Evolutionary conservation across 2,329 filamentous ascomycete genomes (phyloP).

Genomic region (Didymella glomerata): DNA sequence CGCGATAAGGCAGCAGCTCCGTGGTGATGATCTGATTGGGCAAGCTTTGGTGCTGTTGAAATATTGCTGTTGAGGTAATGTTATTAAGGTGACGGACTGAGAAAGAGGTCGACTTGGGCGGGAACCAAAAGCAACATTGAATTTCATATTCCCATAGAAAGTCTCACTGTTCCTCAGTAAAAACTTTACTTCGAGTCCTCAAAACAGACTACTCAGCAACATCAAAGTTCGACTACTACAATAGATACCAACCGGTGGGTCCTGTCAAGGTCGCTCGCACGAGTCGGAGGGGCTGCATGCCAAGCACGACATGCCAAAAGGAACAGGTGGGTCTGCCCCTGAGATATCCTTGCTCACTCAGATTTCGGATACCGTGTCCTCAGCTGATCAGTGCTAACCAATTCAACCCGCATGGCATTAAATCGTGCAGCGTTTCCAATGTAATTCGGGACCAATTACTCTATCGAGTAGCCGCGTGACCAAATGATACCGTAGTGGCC

Average conservation of each 20-base stretch:
- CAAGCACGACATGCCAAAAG: constrained; percentile 16
- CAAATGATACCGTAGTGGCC: constrained; percentile 13
- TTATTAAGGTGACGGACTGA: constrained; percentile 7
- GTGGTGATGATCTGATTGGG: constrained; percentile 11
- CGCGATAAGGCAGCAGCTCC: constrained; percentile 5
- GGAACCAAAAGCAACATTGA: constrained; percentile 14
- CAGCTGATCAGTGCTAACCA: constrained; percentile 8
- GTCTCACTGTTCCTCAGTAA: constrained; percentile 8
- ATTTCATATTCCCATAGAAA: constrained; percentile 9
- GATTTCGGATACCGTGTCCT: constrained; percentile 13
- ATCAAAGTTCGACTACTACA: constrained; percentile 16
- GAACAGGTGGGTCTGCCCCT: constrained; percentile 14
- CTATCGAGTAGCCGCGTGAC: constrained; percentile 16
- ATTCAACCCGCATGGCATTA: constrained; percentile 10
- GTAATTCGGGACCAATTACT: constrained; percentile 6
- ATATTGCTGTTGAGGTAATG: constrained; percentile 14
- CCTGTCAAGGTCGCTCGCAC: constrained; percentile 14
- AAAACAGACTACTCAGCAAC: constrained; percentile 14
- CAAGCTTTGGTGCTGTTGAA: constrained; percentile 14
- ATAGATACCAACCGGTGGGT: constrained; percentile 11
- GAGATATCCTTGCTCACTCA: constrained; percentile 16
- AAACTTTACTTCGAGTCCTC: constrained; percentile 11
- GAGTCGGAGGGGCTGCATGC: constrained; percentile 13
- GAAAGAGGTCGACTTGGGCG: constrained; percentile 11
- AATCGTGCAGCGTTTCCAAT: constrained; percentile 8